Percentiles rank a stretch among this genome's conserved stretches.
Evolutionary conservation across 2,329 filamentous ascomycete species (phyloP).

Genomic region (Ascocoryne sarcoides): DNA sequence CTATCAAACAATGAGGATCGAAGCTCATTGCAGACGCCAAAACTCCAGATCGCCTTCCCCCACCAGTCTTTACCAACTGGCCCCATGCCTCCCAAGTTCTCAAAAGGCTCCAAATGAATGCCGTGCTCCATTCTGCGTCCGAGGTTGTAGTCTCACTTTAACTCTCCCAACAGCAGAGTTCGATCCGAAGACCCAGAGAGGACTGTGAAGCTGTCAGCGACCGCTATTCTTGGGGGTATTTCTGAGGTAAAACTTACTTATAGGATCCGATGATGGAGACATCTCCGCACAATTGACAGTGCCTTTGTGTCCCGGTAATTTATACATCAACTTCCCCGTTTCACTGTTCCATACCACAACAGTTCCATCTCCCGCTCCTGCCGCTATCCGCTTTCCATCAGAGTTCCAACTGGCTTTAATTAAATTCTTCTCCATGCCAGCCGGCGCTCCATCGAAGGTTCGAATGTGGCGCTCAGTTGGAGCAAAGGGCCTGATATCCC

Average conservation of each 20-base stretch:
- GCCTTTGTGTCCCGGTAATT: conserved; percentile 90
- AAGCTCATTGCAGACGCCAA: neutral
- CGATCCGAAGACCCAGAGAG: conserved; percentile 86
- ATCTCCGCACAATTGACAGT: conserved; percentile 94
- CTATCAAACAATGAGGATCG: neutral
- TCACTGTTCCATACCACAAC: conserved; percentile 86
- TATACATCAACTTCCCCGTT: conserved; percentile 86
- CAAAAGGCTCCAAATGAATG: neutral
- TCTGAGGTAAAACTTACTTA: conserved; percentile 55
- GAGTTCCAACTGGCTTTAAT: conserved; percentile 84
- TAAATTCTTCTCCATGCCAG: conserved; percentile 84
- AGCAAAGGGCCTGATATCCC: conserved; percentile 94
- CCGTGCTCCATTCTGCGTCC: neutral
- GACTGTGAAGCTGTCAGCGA: conserved; percentile 43
- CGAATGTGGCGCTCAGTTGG: conserved; percentile 75
- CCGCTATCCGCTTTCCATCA: conserved; percentile 76
- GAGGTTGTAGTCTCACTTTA: conserved; percentile 43
- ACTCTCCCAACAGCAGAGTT: conserved; percentile 73
- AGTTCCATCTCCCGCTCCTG: conserved; percentile 82
- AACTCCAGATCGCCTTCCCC: neutral
- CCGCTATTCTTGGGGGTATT: neutral
- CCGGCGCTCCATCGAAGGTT: conserved; percentile 86
- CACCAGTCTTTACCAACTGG: neutral
- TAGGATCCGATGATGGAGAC: conserved; percentile 72
- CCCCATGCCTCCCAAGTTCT: neutral